Conservation (phyloP, 2,329 filamentous ascomycete genomes). For the Cytospora chrysosperma region DNA sequence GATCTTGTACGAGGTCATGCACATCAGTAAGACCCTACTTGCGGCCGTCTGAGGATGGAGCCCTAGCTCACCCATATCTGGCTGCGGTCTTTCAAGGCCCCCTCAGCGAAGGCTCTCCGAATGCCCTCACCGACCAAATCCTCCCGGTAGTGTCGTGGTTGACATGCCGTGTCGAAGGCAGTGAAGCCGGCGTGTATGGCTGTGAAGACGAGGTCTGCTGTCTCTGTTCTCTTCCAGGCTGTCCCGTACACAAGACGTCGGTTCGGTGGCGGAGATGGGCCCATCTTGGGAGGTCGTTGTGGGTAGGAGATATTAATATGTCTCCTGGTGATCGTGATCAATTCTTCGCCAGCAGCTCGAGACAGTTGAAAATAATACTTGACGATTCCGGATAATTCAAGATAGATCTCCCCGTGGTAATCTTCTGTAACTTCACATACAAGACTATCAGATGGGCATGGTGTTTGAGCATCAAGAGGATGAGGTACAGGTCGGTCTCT, state of each 20-base stretch:
- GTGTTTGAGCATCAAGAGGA: too few species aligned
- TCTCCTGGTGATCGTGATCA: too few species aligned
- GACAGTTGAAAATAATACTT: too few species aligned
- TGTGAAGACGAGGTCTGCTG: slow-evolving; percentile 63
- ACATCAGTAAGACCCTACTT: neutral
- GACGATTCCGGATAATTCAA: too few species aligned
- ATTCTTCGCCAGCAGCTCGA: too few species aligned
- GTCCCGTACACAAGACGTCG: slow-evolving; percentile 67
- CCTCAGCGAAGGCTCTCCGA: slow-evolving; percentile 57
- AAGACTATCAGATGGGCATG: too few species aligned
- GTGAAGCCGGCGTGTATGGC: slow-evolving; percentile 70
- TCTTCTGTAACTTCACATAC: too few species aligned
- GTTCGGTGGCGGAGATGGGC: neutral
- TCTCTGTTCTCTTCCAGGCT: slow-evolving; percentile 76
- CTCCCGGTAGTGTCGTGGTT: slow-evolving; percentile 77
- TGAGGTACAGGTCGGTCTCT: too few species aligned
- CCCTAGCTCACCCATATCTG: slow-evolving; percentile 5
- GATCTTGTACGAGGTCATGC: neutral
- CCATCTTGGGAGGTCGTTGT: neutral
- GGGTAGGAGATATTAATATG: too few species aligned
- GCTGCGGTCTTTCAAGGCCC: slow-evolving; percentile 44
- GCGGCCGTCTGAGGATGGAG: neutral
- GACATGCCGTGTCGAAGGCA: slow-evolving; percentile 74
- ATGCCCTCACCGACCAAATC: slow-evolving; percentile 67
- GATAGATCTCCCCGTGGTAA: too few species aligned